These are phyloP conservation scores for Letharia lupina DNA, from an alignment of 495 filamentous ascomycete genomes.

Conservation along the genomic window DNA sequence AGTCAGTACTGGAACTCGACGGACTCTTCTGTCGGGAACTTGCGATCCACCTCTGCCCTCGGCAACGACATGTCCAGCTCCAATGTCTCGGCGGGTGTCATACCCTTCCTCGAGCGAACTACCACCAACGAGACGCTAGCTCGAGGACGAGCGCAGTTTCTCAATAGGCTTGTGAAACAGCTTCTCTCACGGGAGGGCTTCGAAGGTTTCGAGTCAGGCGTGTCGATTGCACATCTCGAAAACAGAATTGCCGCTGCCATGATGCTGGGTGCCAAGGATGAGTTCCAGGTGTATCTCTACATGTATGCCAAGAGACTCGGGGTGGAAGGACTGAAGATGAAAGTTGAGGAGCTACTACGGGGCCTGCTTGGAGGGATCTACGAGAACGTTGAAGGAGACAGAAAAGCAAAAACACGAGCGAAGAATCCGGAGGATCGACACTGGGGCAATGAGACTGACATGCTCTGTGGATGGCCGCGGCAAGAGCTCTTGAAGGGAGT, in stretches of 20 bases:
- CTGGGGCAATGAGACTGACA: conserved; percentile 42
- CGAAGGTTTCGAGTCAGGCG: conserved; percentile 81
- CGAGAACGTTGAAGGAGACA: conserved; percentile 38
- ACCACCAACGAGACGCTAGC: conserved; percentile 90
- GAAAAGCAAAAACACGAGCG: conserved; percentile 36
- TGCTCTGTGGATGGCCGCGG: conserved; percentile 80
- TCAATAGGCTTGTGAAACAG: conserved; percentile 82
- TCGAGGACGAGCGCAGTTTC: conserved; percentile 76
- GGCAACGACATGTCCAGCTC: conserved; percentile 47
- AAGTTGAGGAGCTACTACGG: conserved; percentile 85
- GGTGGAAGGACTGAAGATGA: conserved; percentile 73
- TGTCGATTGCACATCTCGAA: conserved; percentile 91
- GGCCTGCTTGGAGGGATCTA: conserved; percentile 67
- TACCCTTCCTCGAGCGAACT: conserved; percentile 84
- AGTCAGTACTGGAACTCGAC: conserved; percentile 99
- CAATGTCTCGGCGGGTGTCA: conserved; percentile 80
- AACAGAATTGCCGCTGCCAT: conserved; percentile 86
- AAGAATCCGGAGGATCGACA: conserved; percentile 46
- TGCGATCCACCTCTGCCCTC: conserved; percentile 57
- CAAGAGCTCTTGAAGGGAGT: conserved; percentile 80
- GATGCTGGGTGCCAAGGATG: conserved; percentile 75
- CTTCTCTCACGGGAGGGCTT: conserved; percentile 80
- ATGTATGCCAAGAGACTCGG: conserved; percentile 97
- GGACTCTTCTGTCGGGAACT: conserved; percentile 68
- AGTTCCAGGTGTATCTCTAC: conserved; percentile 81